phyloP scores from a whole-genome alignment of 345 rosid genomes.

The Eucalyptus virginea region DNA sequence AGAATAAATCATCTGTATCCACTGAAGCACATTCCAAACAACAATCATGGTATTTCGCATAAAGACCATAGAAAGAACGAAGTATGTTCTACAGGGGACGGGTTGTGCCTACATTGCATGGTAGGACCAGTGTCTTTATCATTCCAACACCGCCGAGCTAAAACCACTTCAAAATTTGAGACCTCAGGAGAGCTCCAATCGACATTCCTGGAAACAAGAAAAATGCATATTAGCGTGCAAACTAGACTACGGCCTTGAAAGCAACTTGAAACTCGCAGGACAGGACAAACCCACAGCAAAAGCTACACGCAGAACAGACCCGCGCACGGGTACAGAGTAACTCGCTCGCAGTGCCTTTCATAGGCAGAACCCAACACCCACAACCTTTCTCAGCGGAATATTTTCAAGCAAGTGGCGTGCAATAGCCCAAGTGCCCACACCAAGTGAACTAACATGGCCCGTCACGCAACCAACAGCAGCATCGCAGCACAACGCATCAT shows the following conservation, averaged over 20 bases:
- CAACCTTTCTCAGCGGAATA: neutral
- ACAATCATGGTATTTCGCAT: neutral
- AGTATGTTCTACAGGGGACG: neutral
- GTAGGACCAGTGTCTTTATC: neutral
- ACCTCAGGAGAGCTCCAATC: neutral
- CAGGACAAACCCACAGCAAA: neutral
- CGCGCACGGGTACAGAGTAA: neutral
- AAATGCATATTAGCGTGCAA: neutral
- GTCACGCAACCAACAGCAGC: neutral
- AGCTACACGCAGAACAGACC: neutral
- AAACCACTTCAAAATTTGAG: neutral
- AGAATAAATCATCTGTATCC: neutral
- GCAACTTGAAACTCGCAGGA: neutral
- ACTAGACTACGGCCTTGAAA: neutral
- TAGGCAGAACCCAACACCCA: neutral
- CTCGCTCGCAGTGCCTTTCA: neutral
- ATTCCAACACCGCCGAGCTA: neutral
- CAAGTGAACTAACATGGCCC: neutral
- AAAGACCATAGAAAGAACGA: neutral
- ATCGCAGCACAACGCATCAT: neutral
- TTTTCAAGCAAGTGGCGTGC: neutral
- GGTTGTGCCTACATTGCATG: neutral
- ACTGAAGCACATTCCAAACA: neutral
- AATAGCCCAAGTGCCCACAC: neutral
- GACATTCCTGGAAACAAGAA: neutral